Evolutionary conservation across 225 moss, liverwort and hornwort species (phyloP), one percentile per base, ranked within the genome.

Genomic region (Neckera pumila): DNA sequence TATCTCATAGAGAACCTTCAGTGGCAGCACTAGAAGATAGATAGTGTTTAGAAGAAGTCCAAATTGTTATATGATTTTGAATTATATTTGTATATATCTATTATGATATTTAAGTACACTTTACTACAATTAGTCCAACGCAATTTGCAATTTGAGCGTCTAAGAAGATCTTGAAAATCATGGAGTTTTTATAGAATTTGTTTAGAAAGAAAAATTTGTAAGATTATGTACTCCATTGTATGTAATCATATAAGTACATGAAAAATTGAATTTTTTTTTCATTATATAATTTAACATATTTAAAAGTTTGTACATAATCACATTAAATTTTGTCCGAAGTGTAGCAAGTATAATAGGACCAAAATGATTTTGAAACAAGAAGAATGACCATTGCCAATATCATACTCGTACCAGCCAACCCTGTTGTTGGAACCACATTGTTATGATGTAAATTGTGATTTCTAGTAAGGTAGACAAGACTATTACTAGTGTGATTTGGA

Each of bases 1-100:
- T 14, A 25, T 5, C 0, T 2, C 8, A 13, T 42, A 8, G 9
- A 14, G 3, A 70, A 14, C 5, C 14, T 25, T 0, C 0, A 0
- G 4, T 40, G 8, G 4, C 2, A 25, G 1, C 4, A 14, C 4
- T 23, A 70, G 25, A 25, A 42, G 8, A 6, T 36, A 66, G 66
- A 66, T 34, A 18, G 5, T 34, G 3, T 10, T 19, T 19, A 65
- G 1, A 19, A 65, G 19, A 65, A 65, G 34, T 34, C 34, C 10
- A 34, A 65, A 34, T 34, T 34, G 34, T 34, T 34, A 6, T 34
- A 18, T 34, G 19, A 65, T 34, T 64, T 65, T 19, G 10, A 34
- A 64, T 64, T 17, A 10, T 34, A 19, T 0, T 5, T 65, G 27
- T 65, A 6, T 10, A 65, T 10, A 10, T 65, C 6, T 34, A 10